Percentiles rank a stretch among this genome's conserved stretches.
Conservation (phyloP, 2,329 filamentous ascomycete genomes). For the Colletotrichum sojae region DNA sequence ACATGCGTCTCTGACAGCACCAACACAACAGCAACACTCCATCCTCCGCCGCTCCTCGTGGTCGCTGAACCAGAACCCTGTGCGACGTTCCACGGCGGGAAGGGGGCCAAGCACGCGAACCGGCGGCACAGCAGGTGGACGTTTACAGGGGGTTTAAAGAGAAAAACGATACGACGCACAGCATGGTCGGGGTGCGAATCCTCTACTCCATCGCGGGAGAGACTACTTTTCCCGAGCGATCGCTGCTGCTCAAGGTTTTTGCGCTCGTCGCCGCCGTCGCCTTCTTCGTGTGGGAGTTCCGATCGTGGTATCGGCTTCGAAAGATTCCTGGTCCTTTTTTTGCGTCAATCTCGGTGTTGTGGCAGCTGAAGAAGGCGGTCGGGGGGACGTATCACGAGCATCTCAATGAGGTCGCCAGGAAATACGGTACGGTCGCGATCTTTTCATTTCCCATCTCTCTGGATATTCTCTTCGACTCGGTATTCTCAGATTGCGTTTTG, state of each 20-base stretch:
- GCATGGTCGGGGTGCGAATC: conserved; percentile 1
- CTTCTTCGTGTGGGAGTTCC: conserved; percentile 38
- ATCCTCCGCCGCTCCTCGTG: not conserved
- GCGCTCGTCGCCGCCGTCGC: not conserved
- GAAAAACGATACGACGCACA: not conserved
- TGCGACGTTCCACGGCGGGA: conserved; percentile 11
- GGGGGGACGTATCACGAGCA: conserved; percentile 46
- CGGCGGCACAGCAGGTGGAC: conserved; percentile 14
- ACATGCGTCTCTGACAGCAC: conserved; percentile 24
- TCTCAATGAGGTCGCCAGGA: conserved; percentile 46
- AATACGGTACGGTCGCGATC: conserved; percentile 20
- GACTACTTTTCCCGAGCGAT: not conserved
- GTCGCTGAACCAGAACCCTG: conserved; percentile 12
- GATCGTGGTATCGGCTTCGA: conserved; percentile 48
- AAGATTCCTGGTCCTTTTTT: conserved; percentile 49
- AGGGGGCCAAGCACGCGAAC: conserved; percentile 2
- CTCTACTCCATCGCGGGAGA: not conserved
- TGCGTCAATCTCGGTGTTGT: conserved; percentile 45
- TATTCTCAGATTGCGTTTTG: too few species aligned
- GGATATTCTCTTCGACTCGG: not conserved
- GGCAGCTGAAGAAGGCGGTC: conserved; percentile 46
- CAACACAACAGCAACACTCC: conserved; percentile 8
- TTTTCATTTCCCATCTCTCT: too few species aligned
- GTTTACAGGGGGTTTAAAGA: not conserved
- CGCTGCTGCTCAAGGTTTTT: conserved; percentile 7